Percentiles rank a stretch among this genome's conserved stretches.
These are phyloP conservation scores for Neonectria sp. DNA, from an alignment of 2,329 filamentous ascomycete genomes.

Conservation along the genomic window DNA sequence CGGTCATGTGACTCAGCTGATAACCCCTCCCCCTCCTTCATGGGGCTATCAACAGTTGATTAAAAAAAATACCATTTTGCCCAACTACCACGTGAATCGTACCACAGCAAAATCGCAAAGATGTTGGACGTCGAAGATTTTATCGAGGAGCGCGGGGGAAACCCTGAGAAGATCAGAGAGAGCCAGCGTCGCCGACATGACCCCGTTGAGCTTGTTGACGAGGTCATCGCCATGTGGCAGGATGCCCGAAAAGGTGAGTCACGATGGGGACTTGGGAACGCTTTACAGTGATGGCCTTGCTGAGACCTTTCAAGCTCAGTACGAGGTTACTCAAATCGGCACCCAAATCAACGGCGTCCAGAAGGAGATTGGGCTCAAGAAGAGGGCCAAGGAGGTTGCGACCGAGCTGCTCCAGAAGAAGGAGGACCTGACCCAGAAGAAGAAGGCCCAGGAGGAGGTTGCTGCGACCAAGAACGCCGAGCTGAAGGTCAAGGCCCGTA, in stretches of 20 bases:
- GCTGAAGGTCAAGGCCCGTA: conserved; percentile 84
- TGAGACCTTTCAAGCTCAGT: conserved; percentile 67
- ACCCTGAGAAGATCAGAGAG: conserved; percentile 92
- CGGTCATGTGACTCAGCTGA: conserved; percentile 42
- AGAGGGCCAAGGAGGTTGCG: conserved; percentile 94
- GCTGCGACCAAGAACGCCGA: conserved; percentile 82
- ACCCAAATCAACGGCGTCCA: conserved; percentile 90
- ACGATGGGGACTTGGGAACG: conserved; percentile 24
- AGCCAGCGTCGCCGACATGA: conserved; percentile 89
- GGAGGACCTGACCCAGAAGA: conserved; percentile 82
- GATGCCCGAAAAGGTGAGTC: conserved; percentile 80
- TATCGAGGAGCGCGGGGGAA: conserved; percentile 88
- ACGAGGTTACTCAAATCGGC: conserved; percentile 84
- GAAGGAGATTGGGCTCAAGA: conserved; percentile 92
- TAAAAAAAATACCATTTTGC: conserved; percentile 43
- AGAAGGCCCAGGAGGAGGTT: conserved; percentile 82
- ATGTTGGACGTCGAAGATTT: conserved; percentile 88
- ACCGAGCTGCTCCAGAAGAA: conserved; percentile 86
- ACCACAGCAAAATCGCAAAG: conserved; percentile 42
- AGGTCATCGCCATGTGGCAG: conserved; percentile 89
- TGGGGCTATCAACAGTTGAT: conserved; percentile 40
- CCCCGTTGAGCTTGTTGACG: conserved; percentile 87
- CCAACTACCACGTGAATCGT: conserved; percentile 36
- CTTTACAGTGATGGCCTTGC: conserved; percentile 11
- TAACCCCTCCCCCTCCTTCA: conserved; percentile 49